Percentiles rank a stretch among this genome's conserved stretches.
Conservation (phyloP, 2,329 filamentous ascomycete species). For the Diaporthe australafricana region DNA sequence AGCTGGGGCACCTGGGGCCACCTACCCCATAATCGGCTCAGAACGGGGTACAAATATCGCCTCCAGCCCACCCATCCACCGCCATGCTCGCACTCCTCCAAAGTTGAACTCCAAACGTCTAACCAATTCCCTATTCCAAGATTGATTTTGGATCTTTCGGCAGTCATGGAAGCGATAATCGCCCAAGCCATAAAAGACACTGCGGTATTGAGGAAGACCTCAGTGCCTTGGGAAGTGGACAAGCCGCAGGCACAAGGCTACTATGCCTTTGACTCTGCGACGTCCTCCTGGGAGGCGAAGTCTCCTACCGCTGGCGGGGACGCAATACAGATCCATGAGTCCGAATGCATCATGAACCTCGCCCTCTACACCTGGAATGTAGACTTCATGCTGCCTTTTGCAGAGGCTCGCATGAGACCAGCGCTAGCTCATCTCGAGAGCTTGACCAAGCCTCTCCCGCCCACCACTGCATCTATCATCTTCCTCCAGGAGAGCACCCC, state of each 20-base stretch:
- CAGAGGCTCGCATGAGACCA: conserved; percentile 47
- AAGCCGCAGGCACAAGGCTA: conserved; percentile 40
- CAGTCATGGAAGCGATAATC: conserved; percentile 23
- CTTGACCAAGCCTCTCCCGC: conserved; percentile 23
- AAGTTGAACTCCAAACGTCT: not conserved
- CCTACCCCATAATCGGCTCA: no score
- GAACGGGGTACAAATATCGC: no score
- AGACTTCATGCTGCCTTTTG: conserved; percentile 49
- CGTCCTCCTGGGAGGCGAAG: conserved; percentile 31
- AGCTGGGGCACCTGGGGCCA: no score
- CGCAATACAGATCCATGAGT: conserved; percentile 14
- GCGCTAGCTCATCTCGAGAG: conserved; percentile 46
- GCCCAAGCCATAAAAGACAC: conserved; percentile 29
- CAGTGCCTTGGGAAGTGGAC: conserved; percentile 37
- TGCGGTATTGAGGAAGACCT: conserved; percentile 29
- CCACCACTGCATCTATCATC: conserved; percentile 51
- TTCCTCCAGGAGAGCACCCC: conserved; percentile 65
- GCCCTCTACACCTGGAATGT: conserved; percentile 51
- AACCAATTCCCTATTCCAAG: not conserved
- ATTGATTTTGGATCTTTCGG: not conserved
- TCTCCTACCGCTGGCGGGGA: conserved; percentile 21
- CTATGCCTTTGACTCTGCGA: conserved; percentile 36
- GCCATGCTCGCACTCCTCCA: no score
- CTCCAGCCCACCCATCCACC: no score
- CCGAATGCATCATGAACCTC: conserved; percentile 41